These are phyloP conservation scores for Dothidotthia symphoricarpi DNA, from an alignment of 2,329 filamentous ascomycete genomes.

Conservation along the genomic window DNA sequence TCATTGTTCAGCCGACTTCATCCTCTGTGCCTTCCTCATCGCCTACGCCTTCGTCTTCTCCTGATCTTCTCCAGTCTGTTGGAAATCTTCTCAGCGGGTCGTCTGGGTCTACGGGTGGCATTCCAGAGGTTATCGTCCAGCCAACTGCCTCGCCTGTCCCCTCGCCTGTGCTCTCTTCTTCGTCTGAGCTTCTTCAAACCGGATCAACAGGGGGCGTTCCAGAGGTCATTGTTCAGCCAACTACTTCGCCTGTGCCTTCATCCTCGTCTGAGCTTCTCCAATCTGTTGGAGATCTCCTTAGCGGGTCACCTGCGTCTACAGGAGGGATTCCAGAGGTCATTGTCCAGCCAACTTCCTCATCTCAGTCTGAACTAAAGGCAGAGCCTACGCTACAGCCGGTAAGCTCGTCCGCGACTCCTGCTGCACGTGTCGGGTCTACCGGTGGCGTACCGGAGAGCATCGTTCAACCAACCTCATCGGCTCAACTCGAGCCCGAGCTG, in stretches of 20 bases:
- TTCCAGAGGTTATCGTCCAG: conserved; percentile 9
- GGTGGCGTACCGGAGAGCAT: conserved; percentile 12
- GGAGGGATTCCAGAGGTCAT: conserved; percentile 6
- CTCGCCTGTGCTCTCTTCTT: no score
- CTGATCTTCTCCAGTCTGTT: no score
- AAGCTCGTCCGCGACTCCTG: conserved; percentile 1
- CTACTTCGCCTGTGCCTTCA: not conserved
- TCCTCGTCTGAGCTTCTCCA: no score
- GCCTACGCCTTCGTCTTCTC: no score
- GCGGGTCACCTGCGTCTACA: conserved; percentile 2
- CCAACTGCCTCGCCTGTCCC: conserved; percentile 13
- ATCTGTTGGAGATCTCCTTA: conserved; percentile 1
- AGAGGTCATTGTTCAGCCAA: conserved; percentile 10
- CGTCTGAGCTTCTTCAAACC: no score
- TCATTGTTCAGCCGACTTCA: conserved; percentile 6
- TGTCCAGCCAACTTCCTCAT: conserved; percentile 7
- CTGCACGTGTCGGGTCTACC: conserved; percentile 8
- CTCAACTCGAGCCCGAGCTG: not conserved
- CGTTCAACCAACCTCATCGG: conserved; percentile 1
- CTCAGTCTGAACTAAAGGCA: not conserved
- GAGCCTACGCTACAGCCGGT: not conserved
- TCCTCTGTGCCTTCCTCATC: no score
- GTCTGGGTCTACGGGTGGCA: conserved; percentile 10
- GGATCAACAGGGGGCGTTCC: conserved; percentile 12
- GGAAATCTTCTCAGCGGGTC: no score